Conservation (phyloP, 1,284 basidiomycete genomes). For the Neotropicomus parvogracilis region DNA sequence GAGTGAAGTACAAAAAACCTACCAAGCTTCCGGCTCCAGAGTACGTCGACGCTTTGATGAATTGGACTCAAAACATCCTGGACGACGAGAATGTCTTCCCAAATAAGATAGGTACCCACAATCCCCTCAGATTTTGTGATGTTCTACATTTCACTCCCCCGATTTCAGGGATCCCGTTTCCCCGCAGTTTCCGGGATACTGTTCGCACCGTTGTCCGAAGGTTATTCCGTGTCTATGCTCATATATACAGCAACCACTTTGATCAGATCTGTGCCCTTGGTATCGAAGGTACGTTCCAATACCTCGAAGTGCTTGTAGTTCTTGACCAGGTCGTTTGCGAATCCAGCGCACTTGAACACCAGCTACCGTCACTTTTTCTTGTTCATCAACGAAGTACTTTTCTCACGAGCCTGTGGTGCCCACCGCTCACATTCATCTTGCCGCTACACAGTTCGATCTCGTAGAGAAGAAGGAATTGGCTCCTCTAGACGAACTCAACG, state of each 20-base stretch:
- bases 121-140: not conserved
- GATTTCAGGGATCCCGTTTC: conserved; percentile 81
- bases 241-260: conserved; percentile 99
- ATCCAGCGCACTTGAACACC: conserved; percentile 92
- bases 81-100: conserved; percentile 95
- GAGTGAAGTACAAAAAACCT: conserved; percentile 86
- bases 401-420: not conserved
- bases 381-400: conserved; percentile 87
- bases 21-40: conserved; percentile 93
- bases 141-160: not conserved
- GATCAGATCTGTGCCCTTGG: conserved; percentile 98
- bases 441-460: conserved; percentile 75
- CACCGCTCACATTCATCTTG: conserved; percentile 10
- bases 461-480: conserved; percentile 96
- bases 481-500: conserved; percentile 94
- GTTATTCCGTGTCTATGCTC: conserved; percentile 96
- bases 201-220: conserved; percentile 91
- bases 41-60: conserved; percentile 98
- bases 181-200: conserved; percentile 86
- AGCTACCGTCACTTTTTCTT: conserved; percentile 98
- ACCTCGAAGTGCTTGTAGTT: not conserved
- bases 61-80: conserved; percentile 92
- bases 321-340: conserved; percentile 2
- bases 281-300: conserved; percentile 76
- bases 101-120: conserved; percentile 78